phyloP scores from a whole-genome alignment of 2,329 filamentous ascomycete species.

The Endoconidiophora laricicola region DNA sequence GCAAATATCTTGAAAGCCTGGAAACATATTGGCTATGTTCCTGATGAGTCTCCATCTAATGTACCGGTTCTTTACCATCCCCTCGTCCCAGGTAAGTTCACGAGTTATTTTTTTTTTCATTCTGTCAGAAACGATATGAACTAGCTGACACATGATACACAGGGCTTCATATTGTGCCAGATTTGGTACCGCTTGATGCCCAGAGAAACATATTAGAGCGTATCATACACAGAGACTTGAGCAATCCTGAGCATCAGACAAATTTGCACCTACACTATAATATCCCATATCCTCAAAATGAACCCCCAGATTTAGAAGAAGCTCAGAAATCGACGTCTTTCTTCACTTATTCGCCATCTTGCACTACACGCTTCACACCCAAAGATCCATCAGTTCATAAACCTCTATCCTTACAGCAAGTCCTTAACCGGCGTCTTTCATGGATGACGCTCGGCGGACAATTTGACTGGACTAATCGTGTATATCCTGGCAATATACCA shows the following conservation, averaged over 20 bases:
- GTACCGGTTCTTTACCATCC: conserved; percentile 45
- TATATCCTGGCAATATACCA: conserved; percentile 53
- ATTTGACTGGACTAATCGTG: conserved; percentile 85
- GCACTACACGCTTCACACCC: conserved; percentile 42
- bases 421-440: conserved; percentile 65
- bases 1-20: conserved; percentile 29
- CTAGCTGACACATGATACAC: conserved; percentile 3
- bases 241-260: conserved; percentile 58
- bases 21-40: conserved; percentile 22
- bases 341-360: conserved; percentile 33
- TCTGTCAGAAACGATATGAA: not conserved
- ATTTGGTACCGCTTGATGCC: conserved; percentile 49
- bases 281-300: conserved; percentile 36
- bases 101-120: not conserved
- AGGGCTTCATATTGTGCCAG: conserved; percentile 70
- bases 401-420: conserved; percentile 48
- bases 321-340: conserved; percentile 27
- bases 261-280: conserved; percentile 79
- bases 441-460: conserved; percentile 93
- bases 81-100: conserved; percentile 46
- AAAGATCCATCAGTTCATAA: conserved; percentile 61
- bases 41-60: conserved; percentile 21
- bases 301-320: conserved; percentile 1
- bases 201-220: conserved; percentile 56
- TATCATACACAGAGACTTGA: conserved; percentile 62